Percentiles rank a stretch among this genome's conserved stretches.
These are phyloP conservation scores for Rhododendron ovatum DNA, from an alignment of 148 eudicot species.

Conservation along the genomic window DNA sequence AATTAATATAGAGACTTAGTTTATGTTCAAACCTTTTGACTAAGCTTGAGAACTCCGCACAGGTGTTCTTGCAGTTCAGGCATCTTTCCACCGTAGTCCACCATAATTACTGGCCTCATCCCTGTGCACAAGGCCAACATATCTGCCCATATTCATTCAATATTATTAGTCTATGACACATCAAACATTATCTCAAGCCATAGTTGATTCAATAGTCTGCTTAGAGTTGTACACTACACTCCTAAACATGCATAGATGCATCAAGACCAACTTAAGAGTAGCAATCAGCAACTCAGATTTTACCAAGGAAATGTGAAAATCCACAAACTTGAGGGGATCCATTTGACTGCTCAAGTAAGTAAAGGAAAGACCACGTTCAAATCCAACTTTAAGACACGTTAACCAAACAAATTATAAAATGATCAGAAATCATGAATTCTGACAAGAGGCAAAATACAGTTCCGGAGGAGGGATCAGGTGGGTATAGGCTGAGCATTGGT, in stretches of 20 bases:
- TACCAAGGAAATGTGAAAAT: neutral
- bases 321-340: neutral
- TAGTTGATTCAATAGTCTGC: neutral
- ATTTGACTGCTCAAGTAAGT: neutral
- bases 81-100: conserved; percentile 99
- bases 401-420: neutral
- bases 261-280: neutral
- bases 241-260: neutral
- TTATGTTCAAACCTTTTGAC: conserved; percentile 52
- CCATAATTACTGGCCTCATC: conserved; percentile 92
- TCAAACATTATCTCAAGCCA: neutral
- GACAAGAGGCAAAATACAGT: neutral
- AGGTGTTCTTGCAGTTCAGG: conserved; percentile 74
- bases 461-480: no score
- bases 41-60: conserved; percentile 43
- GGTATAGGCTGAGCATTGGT: neutral
- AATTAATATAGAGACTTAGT: neutral
- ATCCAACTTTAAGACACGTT: neutral
- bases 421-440: neutral
- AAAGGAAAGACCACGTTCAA: neutral
- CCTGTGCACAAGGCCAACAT: conserved; percentile 74
- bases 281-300: neutral
- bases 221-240: neutral
- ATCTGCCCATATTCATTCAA: conserved; percentile 38
- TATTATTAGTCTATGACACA: neutral